phyloP scores from a whole-genome alignment of 108 stramenopile genomes.

The Cyclotella kingstonii region DNA sequence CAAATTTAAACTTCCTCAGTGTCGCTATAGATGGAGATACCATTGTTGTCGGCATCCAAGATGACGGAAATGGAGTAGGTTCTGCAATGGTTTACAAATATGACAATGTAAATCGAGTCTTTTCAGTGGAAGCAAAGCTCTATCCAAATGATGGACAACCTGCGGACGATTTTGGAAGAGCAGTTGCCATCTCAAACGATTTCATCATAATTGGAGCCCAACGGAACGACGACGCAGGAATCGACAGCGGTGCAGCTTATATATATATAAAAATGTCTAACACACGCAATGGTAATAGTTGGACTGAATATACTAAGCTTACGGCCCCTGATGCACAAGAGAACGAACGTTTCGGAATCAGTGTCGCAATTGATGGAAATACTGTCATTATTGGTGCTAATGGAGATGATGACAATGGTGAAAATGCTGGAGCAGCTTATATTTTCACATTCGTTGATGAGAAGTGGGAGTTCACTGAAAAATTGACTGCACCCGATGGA shows the following conservation, averaged over 20 bases:
- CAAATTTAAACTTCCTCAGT: not conserved
- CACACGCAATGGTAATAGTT: constrained; percentile 9
- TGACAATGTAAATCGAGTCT: not conserved
- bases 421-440: constrained; percentile 17
- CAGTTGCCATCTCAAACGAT: constrained; percentile 21
- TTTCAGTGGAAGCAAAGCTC: constrained; percentile 12
- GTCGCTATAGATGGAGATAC: constrained; percentile 19
- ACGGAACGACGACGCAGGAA: constrained; percentile 11
- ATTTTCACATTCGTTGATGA: constrained; percentile 16
- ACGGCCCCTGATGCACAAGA: constrained; percentile 18
- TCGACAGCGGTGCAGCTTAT: constrained; percentile 17
- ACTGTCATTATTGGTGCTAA: constrained; percentile 18
- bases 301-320: constrained; percentile 11
- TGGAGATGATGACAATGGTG: constrained; percentile 21
- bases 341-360: constrained; percentile 21
- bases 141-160: constrained; percentile 13
- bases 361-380: constrained; percentile 19
- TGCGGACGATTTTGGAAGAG: constrained; percentile 19
- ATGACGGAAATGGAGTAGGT: constrained; percentile 15
- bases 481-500: constrained; percentile 22
- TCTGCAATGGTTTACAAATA: constrained; percentile 22
- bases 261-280: constrained; percentile 4
- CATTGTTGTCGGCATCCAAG: constrained; percentile 27
- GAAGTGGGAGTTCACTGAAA: constrained; percentile 18
- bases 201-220: constrained; percentile 35